Conservation (phyloP, 2,329 filamentous ascomycete species). For the Arthrobotrys conoides region DNA sequence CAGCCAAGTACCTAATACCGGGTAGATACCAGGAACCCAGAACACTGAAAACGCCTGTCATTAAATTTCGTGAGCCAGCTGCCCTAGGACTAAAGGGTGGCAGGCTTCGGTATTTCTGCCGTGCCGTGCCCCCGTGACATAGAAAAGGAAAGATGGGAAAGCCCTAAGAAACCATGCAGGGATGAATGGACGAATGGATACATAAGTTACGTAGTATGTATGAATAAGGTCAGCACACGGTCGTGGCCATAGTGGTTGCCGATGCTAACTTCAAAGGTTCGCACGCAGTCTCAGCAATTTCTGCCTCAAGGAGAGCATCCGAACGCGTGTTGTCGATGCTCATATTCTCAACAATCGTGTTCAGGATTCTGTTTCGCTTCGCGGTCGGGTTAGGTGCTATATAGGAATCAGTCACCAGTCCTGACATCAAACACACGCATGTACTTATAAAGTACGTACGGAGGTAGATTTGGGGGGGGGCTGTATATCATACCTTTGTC, state of each 20-base stretch:
- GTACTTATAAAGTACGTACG: background rate
- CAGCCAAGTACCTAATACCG: too few species aligned
- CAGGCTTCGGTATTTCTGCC: background rate
- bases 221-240: background rate
- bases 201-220: background rate
- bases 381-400: conserved; percentile 62
- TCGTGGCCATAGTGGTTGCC: background rate
- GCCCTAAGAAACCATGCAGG: background rate
- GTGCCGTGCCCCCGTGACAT: background rate
- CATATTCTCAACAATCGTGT: conserved; percentile 62
- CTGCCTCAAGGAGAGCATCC: conserved; percentile 44
- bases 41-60: background rate
- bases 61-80: too few species aligned
- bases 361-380: conserved; percentile 63
- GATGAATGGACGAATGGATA: background rate
- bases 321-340: conserved; percentile 60
- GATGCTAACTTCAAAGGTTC: conserved; percentile 8
- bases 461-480: too few species aligned
- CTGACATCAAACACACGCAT: background rate
- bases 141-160: background rate
- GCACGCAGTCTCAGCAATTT: conserved; percentile 13
- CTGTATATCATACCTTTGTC: conserved; percentile 76
- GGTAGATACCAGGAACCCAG: background rate
- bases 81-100: background rate
- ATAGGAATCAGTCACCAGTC: background rate